Base-by-base conservation (phyloP, 768 basidiomycete genomes). In the Sutorius australiensis region DNA sequence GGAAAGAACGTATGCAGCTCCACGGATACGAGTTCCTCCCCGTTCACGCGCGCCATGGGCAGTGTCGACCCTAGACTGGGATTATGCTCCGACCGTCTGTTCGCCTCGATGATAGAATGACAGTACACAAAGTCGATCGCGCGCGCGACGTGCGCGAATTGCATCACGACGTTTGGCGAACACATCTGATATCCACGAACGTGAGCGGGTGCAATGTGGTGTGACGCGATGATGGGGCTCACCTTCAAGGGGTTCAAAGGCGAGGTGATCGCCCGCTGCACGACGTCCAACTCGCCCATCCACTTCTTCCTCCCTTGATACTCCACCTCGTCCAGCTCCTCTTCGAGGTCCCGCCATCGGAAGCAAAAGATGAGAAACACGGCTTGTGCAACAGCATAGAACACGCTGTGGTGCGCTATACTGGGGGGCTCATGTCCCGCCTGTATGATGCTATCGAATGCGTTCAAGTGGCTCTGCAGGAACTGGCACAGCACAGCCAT, bases 311-410 rank as follows among this genome's bases (percentile, higher is more conserved):
- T 59, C 30, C 56, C 72, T 19, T 68, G 73, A 34, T 78, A 81
- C 21, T 76, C 80, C 21, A 73, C 77, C 6, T 85, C 87, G 13
- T 81, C 77, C n/a, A 73, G 74, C 19, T 79, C 80, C 46, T 83
- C 81, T 38, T 82, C 67, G 33, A 98, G 72, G 58, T 98, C 97
- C 55, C 91, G 75, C 95, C 95, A 98, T 11, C 97, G 77, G 72
- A 98, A 99, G 69, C 97, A 98, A 69, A 99, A 99, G 57, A 99
- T 92, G 57, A 98, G 79, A 67, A 99, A 95, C 10, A 94, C 82
- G 0, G 95, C 87, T 64, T 98, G 97, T 0, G 84, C 73, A 31
- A 95, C 87, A 2, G 95, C 93, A 67, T 98, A 98, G 66, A 98
- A 98, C 17, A 95, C 80, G 27, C 80, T 81, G 60, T 87, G 73